These are phyloP conservation scores for Polytolypa hystricis DNA, from an alignment of 2,329 filamentous ascomycete genomes.

Conservation along the genomic window DNA sequence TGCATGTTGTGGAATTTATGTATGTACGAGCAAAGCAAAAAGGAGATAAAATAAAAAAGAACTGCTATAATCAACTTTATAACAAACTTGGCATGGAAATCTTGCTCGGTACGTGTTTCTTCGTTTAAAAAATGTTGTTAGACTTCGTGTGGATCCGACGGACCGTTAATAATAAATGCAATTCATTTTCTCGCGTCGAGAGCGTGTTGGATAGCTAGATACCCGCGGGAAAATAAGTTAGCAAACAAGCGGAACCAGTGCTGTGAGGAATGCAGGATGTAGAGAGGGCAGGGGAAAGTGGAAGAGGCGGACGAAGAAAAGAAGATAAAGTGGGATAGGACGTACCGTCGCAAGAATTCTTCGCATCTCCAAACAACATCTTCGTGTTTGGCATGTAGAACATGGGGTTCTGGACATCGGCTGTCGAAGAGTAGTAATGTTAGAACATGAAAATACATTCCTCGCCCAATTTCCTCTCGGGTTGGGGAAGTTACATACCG, in stretches of 20 bases:
- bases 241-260: not conserved
- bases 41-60: too few relatives aligned
- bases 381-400: slow-evolving; percentile 82
- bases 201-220: slow-evolving; percentile 12
- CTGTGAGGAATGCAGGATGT: not conserved
- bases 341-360: slow-evolving; percentile 67
- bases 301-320: not conserved
- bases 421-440: slow-evolving; percentile 31
- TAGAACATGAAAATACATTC: not conserved
- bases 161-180: too few relatives aligned
- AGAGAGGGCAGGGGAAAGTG: not conserved
- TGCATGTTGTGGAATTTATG: too few relatives aligned
- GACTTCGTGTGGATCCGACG: too few relatives aligned
- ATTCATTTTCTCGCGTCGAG: slow-evolving; percentile 12
- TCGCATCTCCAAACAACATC: slow-evolving; percentile 89
- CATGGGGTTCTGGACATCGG: slow-evolving; percentile 87
- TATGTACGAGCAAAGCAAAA: too few relatives aligned
- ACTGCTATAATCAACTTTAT: too few relatives aligned
- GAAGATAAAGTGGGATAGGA: slow-evolving; percentile 5
- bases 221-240: too few relatives aligned
- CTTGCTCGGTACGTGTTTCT: too few relatives aligned
- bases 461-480: not conserved
- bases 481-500: slow-evolving; percentile 40
- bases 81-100: too few relatives aligned
- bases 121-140: too few relatives aligned